Evolutionary conservation across 164 flowering plant genomes (phyloP), one percentile per base, ranked within the genome.

Genomic region (Amborella trichopoda): DNA sequence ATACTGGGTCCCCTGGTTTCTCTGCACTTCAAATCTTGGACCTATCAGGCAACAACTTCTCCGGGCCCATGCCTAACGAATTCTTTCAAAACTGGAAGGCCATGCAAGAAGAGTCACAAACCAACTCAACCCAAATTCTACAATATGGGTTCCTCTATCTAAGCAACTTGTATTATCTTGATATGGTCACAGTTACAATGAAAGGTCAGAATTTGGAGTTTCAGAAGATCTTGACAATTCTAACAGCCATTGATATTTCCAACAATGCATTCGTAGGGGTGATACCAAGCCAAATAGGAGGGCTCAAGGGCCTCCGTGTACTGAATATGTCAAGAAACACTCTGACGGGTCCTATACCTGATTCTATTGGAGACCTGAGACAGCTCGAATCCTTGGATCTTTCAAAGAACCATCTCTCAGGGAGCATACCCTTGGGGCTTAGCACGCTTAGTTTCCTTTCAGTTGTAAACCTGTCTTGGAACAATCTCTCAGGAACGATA

Each of bases 21-120:
- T 36, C 54, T 12, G 48, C 6, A 55, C 72, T 76, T 44, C 81
- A 71, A 23, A 73, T 82, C 28, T 46, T 82, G 1, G 91, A 82
- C 38, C 39, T 79, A 12, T 60, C 81, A 23, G 51, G 19, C 4
- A 82, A 77, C 50, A 40, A 59, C 4, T 75, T 82, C 45, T 57
- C 6, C 22, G 91, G 83, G 2, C 14, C 6, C 1, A n/a, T 77
- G 4, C 60, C 63, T n/a, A n/a, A n/a, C n/a, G n/a, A n/a, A n/a
- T n/a, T n/a, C n/a, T n/a, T n/a, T n/a, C n/a, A n/a, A n/a, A n/a
- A n/a, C n/a, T n/a, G n/a, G n/a, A n/a, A n/a, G n/a, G n/a, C n/a
- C n/a, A n/a, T n/a, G n/a, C n/a, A n/a, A n/a, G n/a, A n/a, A n/a
- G n/a, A n/a, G n/a, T n/a, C n/a, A n/a, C n/a, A n/a, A n/a, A n/a